Evolutionary conservation across 2,329 filamentous ascomycete genomes (phyloP), one percentile per base, ranked within the genome.

Genomic region (Zasmidium cellare): DNA sequence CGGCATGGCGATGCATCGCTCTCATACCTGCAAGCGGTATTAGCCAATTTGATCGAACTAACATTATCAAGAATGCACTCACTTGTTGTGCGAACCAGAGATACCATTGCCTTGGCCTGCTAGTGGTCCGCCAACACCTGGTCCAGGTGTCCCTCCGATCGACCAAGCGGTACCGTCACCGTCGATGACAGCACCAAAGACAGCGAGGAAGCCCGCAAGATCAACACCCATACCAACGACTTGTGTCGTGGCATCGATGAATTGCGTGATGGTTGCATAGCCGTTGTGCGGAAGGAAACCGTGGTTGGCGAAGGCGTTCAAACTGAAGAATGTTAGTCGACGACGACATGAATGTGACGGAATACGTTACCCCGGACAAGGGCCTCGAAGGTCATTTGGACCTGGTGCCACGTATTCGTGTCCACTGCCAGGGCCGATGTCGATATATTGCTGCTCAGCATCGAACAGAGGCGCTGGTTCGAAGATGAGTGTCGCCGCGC

Each of bases 161-260:
- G 62, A 67, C 70, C 70, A 72, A 1, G 65, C 58, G 1, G 58
- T 57, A 5, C 65, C 57, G 46, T 71, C 65, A 20, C 72, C 72
- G 38, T 71, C 69, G 44, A 74, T 58, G 12, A 67, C 59, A 20
- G 69, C 70, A 35, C 70, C 70, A 44, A 71, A 70, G 25, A 69
- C 61, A 22, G 72, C 61, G 24, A 75, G 63, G 57, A 74, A 70
- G 20, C 62, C 57, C 7, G 67, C 66, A n/a, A 75, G 65, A 20
- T 72, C 65, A 2, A 58, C 25, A 11, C 69, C 71, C 71, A 74
- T 75, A 19, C 71, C 71, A 38, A 73, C 70, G 11, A 72, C 71
- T 16, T 54, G 31, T 9, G 38, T 61, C 2, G 69, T 71, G 18
- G 59, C 62, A 25, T 69, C 63, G 56, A 71, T 62, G 61, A 68